Evolutionary conservation across 768 basidiomycete species (phyloP).

Genomic region (Agaricus bisporus): DNA sequence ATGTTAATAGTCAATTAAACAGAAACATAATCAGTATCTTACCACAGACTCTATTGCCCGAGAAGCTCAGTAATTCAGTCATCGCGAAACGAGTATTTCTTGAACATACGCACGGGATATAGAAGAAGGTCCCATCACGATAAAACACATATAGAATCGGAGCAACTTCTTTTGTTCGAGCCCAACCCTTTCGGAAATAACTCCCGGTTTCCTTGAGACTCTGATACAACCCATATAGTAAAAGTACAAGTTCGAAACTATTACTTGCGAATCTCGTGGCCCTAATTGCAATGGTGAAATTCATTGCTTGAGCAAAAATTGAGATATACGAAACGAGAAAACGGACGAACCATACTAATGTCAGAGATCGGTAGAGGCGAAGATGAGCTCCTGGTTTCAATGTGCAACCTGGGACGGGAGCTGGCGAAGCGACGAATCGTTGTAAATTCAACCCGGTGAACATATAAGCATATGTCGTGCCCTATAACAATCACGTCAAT

Average conservation of each 20-base stretch:
- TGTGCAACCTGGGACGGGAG: slow-evolving; percentile 4
- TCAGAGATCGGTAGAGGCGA: not conserved
- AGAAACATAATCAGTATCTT: not conserved
- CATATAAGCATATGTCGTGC: slow-evolving; percentile 7
- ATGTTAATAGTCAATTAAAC: not conserved
- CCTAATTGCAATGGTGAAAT: not conserved
- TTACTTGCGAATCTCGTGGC: slow-evolving; percentile 3
- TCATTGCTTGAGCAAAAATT: not conserved
- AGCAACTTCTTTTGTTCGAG: not conserved
- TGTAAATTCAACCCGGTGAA: slow-evolving; percentile 1
- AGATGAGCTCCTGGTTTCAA: not conserved
- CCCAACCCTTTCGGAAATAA: not conserved
- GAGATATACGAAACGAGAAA: not conserved
- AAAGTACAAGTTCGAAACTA: slow-evolving; percentile 1
- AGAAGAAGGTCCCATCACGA: slow-evolving; percentile 7
- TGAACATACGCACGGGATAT: not conserved
- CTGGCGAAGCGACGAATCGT: not conserved
- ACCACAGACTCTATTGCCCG: not conserved
- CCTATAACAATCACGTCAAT: not conserved
- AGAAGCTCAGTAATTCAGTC: not conserved
- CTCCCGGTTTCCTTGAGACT: not conserved
- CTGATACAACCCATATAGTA: not conserved
- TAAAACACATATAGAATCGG: slow-evolving; percentile 7
- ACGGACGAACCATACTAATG: slow-evolving; percentile 2
- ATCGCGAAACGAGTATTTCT: not conserved